Base-by-base conservation (phyloP, 306 rosid species). In the Clitoria ternatea region DNA sequence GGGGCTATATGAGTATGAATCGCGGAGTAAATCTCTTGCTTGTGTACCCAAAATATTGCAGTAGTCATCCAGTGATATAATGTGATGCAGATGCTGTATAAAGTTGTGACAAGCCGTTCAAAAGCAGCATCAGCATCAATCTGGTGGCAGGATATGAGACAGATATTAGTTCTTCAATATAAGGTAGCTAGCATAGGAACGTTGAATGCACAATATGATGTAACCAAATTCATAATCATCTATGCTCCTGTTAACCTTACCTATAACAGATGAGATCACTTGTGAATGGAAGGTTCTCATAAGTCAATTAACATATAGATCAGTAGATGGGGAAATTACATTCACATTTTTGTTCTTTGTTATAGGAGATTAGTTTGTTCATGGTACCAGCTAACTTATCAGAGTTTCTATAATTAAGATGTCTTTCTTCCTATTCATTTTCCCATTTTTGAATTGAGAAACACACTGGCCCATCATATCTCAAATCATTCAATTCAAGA, bases 31-130 rank as follows among this genome's bases (percentile, higher is more conserved):
- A 74, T 80, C 80, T 80, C 62, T 80, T 80, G 84, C 84, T 80
- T 80, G 84, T 55, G 73, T 35, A 45, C 35, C 10, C 57, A 80
- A 69, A 61, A 69, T 65, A 73, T 80, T 61, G 69, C 55, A 79
- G 79, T 22, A 36, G 73, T 75, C n/a, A n/a, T n/a, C 61, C 56
- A 60, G 60, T 61, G 77, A 73, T 67, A 79, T 79, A 75, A 43
- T 55, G 57, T 75, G 50, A 30, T 69, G 78, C 61, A 64, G 59
- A 30, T 75, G 78, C 61, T 75, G 81, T 63, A 47, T 75, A 80
- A 80, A 80, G 84, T 80, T 56, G 75, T 76, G 71, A 59, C 81
- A 76, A 70, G 78, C 66, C 75, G 70, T 69, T 79, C 73, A 61
- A 79, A 74, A 69, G 80, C 59, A 70, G 80, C 61, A n/a, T n/a